Evolutionary conservation across 2,329 filamentous ascomycete species (phyloP).

Genomic region (Lecanoromycetidae sp.): DNA sequence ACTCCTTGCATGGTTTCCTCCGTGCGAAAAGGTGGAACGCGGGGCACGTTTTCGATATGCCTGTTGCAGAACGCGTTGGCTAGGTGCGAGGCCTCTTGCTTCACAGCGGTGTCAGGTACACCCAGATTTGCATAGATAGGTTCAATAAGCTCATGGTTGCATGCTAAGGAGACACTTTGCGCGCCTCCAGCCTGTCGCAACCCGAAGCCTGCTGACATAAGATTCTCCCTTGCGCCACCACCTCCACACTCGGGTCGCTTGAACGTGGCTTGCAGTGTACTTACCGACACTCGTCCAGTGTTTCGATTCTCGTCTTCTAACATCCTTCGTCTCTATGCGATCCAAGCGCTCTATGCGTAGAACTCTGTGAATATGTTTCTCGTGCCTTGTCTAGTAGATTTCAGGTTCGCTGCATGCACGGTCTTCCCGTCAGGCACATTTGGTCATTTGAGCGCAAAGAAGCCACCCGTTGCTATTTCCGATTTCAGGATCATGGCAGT

Average conservation of each 20-base stretch:
- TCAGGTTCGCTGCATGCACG: not conserved
- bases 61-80: too few relatives aligned
- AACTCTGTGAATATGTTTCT: not conserved
- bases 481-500: conserved; percentile 1
- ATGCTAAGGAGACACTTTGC: too few relatives aligned
- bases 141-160: too few relatives aligned
- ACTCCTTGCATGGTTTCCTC: too few relatives aligned
- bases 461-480: not conserved
- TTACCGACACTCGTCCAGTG: not conserved
- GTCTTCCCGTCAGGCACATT: not conserved
- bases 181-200: too few relatives aligned
- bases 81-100: too few relatives aligned
- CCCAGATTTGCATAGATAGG: too few relatives aligned
- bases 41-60: too few relatives aligned
- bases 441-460: conserved; percentile 8
- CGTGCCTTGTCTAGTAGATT: not conserved
- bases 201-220: not conserved
- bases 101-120: too few relatives aligned
- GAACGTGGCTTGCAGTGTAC: not conserved
- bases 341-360: not conserved
- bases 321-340: not conserved
- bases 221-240: not conserved
- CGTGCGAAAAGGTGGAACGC: too few relatives aligned
- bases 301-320: not conserved
- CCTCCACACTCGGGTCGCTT: not conserved